Conservation (phyloP, 768 basidiomycete species). For the Xerocomellus dryophilus region DNA sequence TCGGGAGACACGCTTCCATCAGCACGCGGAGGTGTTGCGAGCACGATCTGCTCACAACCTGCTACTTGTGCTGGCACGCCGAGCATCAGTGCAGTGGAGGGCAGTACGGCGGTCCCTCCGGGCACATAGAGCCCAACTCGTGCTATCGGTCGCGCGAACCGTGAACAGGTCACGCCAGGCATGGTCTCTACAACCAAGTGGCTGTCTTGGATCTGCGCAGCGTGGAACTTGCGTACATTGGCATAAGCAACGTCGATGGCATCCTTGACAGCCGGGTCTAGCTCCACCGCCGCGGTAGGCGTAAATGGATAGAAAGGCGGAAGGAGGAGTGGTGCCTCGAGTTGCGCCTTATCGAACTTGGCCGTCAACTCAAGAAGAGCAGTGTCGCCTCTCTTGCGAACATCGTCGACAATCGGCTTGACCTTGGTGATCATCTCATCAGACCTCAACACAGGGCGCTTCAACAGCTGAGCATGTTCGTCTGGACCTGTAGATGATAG, state of each 20-base stretch:
- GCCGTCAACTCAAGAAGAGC: conserved; percentile 87
- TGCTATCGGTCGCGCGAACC: conserved; percentile 92
- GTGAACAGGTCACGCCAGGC: conserved; percentile 95
- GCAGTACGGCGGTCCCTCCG: conserved; percentile 93
- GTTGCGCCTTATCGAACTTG: conserved; percentile 84
- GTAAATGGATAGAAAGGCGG: conserved; percentile 62
- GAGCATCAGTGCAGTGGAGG: conserved; percentile 96
- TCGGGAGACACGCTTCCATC: conserved; percentile 95
- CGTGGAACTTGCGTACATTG: conserved; percentile 91
- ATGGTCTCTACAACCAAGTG: conserved; percentile 88
- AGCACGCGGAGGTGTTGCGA: conserved; percentile 92
- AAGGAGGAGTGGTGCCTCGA: conserved; percentile 65
- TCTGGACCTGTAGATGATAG: conserved; percentile 46
- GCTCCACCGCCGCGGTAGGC: conserved; percentile 56
- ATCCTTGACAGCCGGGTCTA: conserved; percentile 61
- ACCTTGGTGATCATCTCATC: conserved; percentile 71
- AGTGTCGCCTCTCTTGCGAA: conserved; percentile 78
- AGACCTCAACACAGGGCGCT: conserved; percentile 83
- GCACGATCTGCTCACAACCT: conserved; percentile 85
- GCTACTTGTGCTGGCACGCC: conserved; percentile 98
- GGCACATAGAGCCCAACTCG: conserved; percentile 97
- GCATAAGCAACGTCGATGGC: conserved; percentile 90
- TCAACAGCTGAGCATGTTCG: conserved; percentile 68
- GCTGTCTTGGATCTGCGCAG: conserved; percentile 72
- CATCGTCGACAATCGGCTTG: conserved; percentile 87